Evolutionary conservation across 2,329 filamentous ascomycete species (phyloP).

Genomic region (Phialemonium atrogriseum): DNA sequence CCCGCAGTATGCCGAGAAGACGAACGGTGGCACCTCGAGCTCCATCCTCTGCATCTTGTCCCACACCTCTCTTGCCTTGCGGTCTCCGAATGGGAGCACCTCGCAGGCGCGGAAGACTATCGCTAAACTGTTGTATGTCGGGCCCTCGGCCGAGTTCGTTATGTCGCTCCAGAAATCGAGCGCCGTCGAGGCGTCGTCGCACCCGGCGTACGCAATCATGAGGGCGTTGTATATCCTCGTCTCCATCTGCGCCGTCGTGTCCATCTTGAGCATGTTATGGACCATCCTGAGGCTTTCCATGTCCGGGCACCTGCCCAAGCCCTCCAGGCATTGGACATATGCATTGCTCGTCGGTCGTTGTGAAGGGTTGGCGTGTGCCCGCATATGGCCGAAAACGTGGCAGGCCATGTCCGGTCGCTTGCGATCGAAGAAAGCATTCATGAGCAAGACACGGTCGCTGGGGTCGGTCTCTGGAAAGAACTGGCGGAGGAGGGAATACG

Average conservation of each 20-base stretch:
- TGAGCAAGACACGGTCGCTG: constrained; percentile 59
- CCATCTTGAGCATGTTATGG: constrained; percentile 92
- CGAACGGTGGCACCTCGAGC: constrained; percentile 62
- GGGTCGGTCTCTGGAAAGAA: constrained; percentile 60
- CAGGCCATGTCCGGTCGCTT: constrained; percentile 76
- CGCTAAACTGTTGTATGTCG: constrained; percentile 70
- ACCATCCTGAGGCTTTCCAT: constrained; percentile 62
- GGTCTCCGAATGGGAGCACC: constrained; percentile 46
- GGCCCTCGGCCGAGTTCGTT: constrained; percentile 74
- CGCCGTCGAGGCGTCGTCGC: constrained; percentile 56
- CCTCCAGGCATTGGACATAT: constrained; percentile 71
- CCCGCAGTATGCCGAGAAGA: constrained; percentile 71
- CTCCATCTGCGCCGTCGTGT: constrained; percentile 67
- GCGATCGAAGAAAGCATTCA: constrained; percentile 74
- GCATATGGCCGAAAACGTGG: constrained; percentile 88
- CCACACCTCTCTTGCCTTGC: constrained; percentile 61
- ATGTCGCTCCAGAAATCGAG: constrained; percentile 81
- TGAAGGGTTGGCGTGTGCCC: constrained; percentile 56
- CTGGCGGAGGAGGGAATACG: constrained; percentile 57
- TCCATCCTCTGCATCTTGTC: constrained; percentile 63
- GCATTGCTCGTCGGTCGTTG: constrained; percentile 63
- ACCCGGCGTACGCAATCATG: constrained; percentile 76
- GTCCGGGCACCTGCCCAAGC: constrained; percentile 56
- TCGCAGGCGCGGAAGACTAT: constrained; percentile 78
- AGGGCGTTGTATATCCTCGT: constrained; percentile 75